Base-by-base conservation (phyloP, 352 stramenopile genomes). In the Pythium utonaiense region DNA sequence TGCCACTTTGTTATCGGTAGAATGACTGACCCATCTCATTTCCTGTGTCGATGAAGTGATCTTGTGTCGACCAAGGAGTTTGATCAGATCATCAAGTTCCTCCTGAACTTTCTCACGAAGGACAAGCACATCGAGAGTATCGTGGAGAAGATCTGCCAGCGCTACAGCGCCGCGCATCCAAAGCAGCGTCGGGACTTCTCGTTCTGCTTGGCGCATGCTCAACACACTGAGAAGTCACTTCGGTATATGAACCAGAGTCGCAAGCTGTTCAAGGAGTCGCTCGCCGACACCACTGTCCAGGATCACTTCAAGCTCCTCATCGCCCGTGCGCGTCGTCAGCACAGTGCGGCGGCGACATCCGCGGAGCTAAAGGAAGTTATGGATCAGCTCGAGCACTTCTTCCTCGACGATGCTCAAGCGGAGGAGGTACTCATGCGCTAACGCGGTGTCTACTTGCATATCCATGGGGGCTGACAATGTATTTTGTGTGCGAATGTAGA, bases 21-120 rank as follows among this genome's bases (percentile, higher is more conserved):
- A 9, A 5, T 33, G 28, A 33, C 19, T 30, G n/a, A 6, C 21
- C 28, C 16, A 48, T 50, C 41, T 28, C 8, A 38, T 28, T 17
- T 57, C 33, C 4, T 40, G 33, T 40, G 17, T 40, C 12, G 31
- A 13, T 66, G 33, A 57, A 91, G 78, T 54, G 71, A 87, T 9
- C 55, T 88, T n/a, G 79, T 99, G 13, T 78, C 74, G 16, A 92
- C 84, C 36, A 80, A 93, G 30, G 78, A 95, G 28, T 99, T 99
- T 61, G 80, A 96, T 54, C 78, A 79, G 27, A 98, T 98, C 61
- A 96, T 97, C 66, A 81, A 84, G 30, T 99, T 99, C 70, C 80
- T 99, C 21, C 83, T 99, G 22, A 87, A 95, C 59, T 99, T 98
- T 58, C 92, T 99, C 57, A 97, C 96, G 30, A 99, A 99, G 67